phyloP scores from a whole-genome alignment of 345 rosid species.

The Firmiana major region DNA sequence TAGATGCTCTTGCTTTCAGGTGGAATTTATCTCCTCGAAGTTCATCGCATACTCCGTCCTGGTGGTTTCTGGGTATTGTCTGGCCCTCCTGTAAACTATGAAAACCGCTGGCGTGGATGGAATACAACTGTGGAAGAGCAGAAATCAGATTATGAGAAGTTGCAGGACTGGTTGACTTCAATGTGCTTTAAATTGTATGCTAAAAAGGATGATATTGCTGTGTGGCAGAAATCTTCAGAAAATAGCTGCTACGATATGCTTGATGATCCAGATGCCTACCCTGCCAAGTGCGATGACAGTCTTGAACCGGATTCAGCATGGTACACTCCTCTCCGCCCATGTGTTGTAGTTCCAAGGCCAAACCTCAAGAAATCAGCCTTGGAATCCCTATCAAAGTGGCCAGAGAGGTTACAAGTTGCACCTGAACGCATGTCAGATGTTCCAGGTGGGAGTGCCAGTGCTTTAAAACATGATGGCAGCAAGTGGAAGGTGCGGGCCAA shows the following conservation, averaged over 20 bases:
- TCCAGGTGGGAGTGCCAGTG: slow-evolving; percentile 57
- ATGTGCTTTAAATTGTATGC: slow-evolving; percentile 90
- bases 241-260: slow-evolving; percentile 62
- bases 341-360: slow-evolving; percentile 78
- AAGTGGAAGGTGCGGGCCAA: slow-evolving; percentile 83
- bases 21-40: slow-evolving; percentile 87
- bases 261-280: slow-evolving; percentile 65
- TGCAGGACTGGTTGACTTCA: slow-evolving; percentile 68
- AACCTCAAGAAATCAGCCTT: slow-evolving; percentile 56
- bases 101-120: slow-evolving; percentile 94
- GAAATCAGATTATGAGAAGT: slow-evolving; percentile 78
- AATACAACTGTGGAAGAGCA: slow-evolving; percentile 92
- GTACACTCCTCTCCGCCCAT: slow-evolving; percentile 91
- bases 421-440: slow-evolving; percentile 73
- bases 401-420: slow-evolving; percentile 59
- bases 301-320: slow-evolving; percentile 95
- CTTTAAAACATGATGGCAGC: slow-evolving; percentile 74
- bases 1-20: slow-evolving; percentile 44
- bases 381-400: slow-evolving; percentile 75
- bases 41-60: slow-evolving; percentile 92
- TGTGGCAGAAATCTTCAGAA: slow-evolving; percentile 86
- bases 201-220: slow-evolving; percentile 90
- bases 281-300: slow-evolving; percentile 92
- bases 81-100: slow-evolving; percentile 96
- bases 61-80: slow-evolving; percentile 99